Evolutionary conservation across 176 grass and related monocot genomes (phyloP).

Genomic region (Carex parvula): DNA sequence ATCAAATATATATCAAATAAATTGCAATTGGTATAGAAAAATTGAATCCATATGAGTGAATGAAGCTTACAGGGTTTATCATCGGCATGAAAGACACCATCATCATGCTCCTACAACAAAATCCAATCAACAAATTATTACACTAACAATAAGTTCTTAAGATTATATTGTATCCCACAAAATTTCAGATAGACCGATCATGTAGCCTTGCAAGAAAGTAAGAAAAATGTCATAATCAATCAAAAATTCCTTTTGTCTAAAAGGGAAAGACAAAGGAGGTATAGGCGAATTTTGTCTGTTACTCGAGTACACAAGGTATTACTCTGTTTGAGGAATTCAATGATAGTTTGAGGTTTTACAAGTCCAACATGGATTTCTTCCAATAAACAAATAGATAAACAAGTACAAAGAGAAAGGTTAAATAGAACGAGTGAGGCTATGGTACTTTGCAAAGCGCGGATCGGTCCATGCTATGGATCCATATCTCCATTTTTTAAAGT

Average conservation of each 20-base stretch:
- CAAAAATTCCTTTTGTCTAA: neutral
- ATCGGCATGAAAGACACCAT: neutral
- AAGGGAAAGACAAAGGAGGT: neutral
- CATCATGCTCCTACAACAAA: constrained; percentile 2
- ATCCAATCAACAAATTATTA: neutral
- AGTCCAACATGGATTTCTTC: neutral
- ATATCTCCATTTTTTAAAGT: too few relatives aligned
- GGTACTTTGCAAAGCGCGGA: too few relatives aligned
- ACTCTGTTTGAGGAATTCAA: neutral
- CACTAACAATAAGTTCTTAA: neutral
- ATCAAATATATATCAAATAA: neutral
- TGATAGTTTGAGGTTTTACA: neutral
- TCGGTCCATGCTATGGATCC: too few relatives aligned
- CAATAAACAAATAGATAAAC: neutral
- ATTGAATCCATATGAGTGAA: neutral
- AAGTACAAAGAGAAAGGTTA: neutral
- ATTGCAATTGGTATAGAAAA: neutral
- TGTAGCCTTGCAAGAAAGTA: neutral
- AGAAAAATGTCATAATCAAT: neutral
- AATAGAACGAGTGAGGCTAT: neutral
- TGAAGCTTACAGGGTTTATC: neutral
- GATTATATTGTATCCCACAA: neutral
- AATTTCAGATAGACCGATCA: neutral
- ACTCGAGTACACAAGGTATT: neutral
- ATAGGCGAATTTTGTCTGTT: neutral